Evolutionary conservation across 2,329 filamentous ascomycete species (phyloP), one percentile per base, ranked within the genome.

Genomic region (Aspergillus pseudonomiae): DNA sequence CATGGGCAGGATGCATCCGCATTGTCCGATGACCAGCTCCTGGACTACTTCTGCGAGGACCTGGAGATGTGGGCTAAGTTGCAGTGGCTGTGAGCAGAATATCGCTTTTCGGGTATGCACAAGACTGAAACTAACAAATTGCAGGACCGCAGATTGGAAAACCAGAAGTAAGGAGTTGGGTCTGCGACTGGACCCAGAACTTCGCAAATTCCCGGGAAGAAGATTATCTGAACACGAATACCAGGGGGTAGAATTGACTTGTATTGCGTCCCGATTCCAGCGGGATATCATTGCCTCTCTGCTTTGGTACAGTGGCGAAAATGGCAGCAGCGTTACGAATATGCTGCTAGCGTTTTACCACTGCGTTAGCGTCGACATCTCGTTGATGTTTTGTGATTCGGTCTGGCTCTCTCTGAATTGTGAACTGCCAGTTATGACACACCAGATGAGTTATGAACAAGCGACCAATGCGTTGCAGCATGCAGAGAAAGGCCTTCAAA

Each of bases 31-130:
- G 34, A 43, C 10, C 55, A 45, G 7, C 28, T 57, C 34, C 26
- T 57, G 16, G 55, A 57, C n/a, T 57, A 57, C 24, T 57, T 57
- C 28, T 26, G 39, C 19, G 39, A 57, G n/a, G 36, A 57, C 39
- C 21, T 57, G 10, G 55, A 57, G 28, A 57, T 57, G 55, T 57
- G 55, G 55, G 55, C 55, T 28, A 57, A 46, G 26, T 10, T 57
- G 10, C 55, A 57, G 28, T 57, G 19, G 26, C 32, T 36, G 55
- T 46, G 34, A 24, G 39, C 7, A 28, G 26, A 7, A 30, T 26
- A 7, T 32, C 4, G 0, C 10, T 26, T 14, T 19, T 50, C 14
- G 7, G 16, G 6, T 10, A n/a, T 30, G 26, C 4, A 11, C 4
- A n/a, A 50, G 14, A 26, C 7, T 4, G 7, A 28, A 30, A 30